Conservation (phyloP, 2,329 filamentous ascomycete species). For the Rhinocladiella similis region DNA sequence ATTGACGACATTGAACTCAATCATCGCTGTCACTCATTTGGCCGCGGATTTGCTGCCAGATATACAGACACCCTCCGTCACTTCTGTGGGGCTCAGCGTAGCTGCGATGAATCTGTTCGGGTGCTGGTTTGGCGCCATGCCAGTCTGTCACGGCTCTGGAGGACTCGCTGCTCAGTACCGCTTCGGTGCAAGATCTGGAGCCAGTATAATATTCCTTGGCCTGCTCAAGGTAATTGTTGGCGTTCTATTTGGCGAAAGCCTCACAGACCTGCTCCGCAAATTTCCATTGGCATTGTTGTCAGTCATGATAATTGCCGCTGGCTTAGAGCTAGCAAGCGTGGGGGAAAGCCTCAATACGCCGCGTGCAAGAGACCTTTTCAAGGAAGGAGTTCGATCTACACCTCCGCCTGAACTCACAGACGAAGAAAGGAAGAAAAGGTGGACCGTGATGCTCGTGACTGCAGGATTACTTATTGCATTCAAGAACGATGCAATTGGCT, state of each 20-base stretch:
- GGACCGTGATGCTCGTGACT: slow-evolving; percentile 89
- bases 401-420: slow-evolving; percentile 13
- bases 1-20: slow-evolving; percentile 86
- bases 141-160: slow-evolving; percentile 88
- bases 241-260: slow-evolving; percentile 69
- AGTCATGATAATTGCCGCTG: slow-evolving; percentile 86
- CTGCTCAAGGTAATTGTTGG: slow-evolving; percentile 73
- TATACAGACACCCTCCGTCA: slow-evolving; percentile 68
- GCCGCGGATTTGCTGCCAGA: slow-evolving; percentile 74
- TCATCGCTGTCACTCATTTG: slow-evolving; percentile 82
- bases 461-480: slow-evolving; percentile 80
- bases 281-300: slow-evolving; percentile 80
- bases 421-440: slow-evolving; percentile 68
- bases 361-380: slow-evolving; percentile 59
- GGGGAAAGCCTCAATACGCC: slow-evolving; percentile 80
- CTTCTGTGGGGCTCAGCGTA: slow-evolving; percentile 77
- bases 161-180: slow-evolving; percentile 87
- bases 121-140: slow-evolving; percentile 94
- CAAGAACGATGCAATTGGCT: slow-evolving; percentile 86
- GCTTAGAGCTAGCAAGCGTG: slow-evolving; percentile 82
- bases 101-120: slow-evolving; percentile 79
- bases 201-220: slow-evolving; percentile 79
- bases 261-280: slow-evolving; percentile 67
- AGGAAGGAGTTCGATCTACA: slow-evolving; percentile 31
- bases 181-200: slow-evolving; percentile 86